phyloP scores from a whole-genome alignment of 2,329 filamentous ascomycete genomes.

The Leptographium galeiforme region DNA sequence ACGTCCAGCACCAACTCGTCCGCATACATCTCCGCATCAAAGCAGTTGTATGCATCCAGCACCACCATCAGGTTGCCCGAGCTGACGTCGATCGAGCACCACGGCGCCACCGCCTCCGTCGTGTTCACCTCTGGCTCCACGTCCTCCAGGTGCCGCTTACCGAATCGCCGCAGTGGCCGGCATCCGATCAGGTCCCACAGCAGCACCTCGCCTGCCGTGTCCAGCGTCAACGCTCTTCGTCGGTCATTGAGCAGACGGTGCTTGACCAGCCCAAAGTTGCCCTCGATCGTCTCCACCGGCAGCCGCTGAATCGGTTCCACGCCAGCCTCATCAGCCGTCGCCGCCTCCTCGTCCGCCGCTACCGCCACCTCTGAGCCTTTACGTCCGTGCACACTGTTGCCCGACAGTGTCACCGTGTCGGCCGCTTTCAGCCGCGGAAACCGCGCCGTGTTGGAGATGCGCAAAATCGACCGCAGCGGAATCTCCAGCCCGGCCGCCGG shows the following conservation, averaged over 20 bases:
- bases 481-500: constrained; percentile 42
- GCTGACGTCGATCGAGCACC: constrained; percentile 90
- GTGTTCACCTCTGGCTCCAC: constrained; percentile 81
- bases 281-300: constrained; percentile 76
- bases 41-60: constrained; percentile 87
- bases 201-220: constrained; percentile 88
- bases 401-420: constrained; percentile 40
- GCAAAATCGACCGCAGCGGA: constrained; percentile 62
- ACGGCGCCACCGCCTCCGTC: constrained; percentile 77
- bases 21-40: constrained; percentile 93
- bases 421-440: constrained; percentile 48
- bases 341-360: constrained; percentile 31
- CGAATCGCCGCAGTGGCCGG: constrained; percentile 77
- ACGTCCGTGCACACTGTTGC: constrained; percentile 20
- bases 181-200: constrained; percentile 93
- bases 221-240: constrained; percentile 75
- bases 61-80: constrained; percentile 86
- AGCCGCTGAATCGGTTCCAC: constrained; percentile 52
- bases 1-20: constrained; percentile 70
- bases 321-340: constrained; percentile 32
- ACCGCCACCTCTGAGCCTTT: constrained; percentile 43
- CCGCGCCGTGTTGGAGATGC: constrained; percentile 70
- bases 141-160: constrained; percentile 86
- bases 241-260: constrained; percentile 85
- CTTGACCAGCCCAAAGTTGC: constrained; percentile 90